Evolutionary conservation across 345 rosid species (phyloP).

Genomic region (Theobroma cacao): DNA sequence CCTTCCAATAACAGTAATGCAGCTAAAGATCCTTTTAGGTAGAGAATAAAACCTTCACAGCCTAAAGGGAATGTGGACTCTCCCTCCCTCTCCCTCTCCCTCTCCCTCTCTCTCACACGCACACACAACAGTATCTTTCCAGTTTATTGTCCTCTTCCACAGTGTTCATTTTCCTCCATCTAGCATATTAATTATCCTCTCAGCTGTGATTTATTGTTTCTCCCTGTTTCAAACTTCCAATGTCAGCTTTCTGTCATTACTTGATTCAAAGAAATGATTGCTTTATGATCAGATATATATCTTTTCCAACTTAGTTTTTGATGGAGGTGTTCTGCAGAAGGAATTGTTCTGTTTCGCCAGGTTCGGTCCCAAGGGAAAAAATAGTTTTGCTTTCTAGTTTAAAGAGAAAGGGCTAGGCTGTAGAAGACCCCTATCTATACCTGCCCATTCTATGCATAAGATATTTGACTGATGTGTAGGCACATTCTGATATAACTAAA

Average conservation of each 20-base stretch:
- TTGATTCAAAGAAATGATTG: background rate
- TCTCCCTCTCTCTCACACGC: background rate
- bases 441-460: background rate
- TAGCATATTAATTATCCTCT: background rate
- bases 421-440: background rate
- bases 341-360: background rate
- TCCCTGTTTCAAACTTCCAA: background rate
- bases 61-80: background rate
- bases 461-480: background rate
- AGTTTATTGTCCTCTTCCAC: background rate
- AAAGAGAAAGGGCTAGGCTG: background rate
- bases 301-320: background rate
- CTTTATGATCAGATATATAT: background rate
- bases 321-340: background rate
- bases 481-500: background rate
- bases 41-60: slow-evolving; percentile 6
- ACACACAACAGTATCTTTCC: background rate
- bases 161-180: background rate
- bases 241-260: background rate
- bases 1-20: slow-evolving; percentile 4
- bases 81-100: slow-evolving; percentile 3
- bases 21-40: background rate
- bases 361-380: background rate
- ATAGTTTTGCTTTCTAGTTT: background rate
- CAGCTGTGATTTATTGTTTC: background rate